Conservation (phyloP, 257 asterid species). For the Solanum neorickii region DNA sequence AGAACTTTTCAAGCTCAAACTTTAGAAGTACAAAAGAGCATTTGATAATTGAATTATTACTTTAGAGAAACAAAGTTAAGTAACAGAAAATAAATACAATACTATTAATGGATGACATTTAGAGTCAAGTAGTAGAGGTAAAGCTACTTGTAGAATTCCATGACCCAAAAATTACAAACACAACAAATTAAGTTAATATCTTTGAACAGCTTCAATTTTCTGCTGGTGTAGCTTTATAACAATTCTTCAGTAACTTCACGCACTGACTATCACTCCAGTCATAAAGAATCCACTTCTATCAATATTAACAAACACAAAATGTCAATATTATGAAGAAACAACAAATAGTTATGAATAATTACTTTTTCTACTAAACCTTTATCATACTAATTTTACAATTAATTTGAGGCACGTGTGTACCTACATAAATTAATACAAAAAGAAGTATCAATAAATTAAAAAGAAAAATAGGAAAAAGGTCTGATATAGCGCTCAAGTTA, state of each 20-base stretch:
- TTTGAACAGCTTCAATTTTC: slow-evolving; percentile 10
- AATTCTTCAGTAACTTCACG: slow-evolving; percentile 18
- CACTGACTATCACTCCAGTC: slow-evolving; percentile 33
- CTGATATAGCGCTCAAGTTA: too few species aligned
- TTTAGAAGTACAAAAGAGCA: too few species aligned
- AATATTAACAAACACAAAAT: neutral
- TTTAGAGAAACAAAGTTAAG: neutral
- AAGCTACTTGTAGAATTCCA: slow-evolving; percentile 20
- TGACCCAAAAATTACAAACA: slow-evolving; percentile 22
- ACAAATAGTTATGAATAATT: too few species aligned
- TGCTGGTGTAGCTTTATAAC: slow-evolving; percentile 15
- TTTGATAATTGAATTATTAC: too few species aligned
- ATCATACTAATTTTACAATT: too few species aligned
- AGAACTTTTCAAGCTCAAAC: too few species aligned
- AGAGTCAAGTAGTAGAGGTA: neutral
- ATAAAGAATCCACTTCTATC: slow-evolving; percentile 27
- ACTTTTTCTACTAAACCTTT: neutral
- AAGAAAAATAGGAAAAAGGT: too few species aligned
- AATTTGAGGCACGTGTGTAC: neutral
- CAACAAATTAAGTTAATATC: slow-evolving; percentile 2
- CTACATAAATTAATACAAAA: neutral
- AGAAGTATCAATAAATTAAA: too few species aligned
- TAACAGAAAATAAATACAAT: too few species aligned
- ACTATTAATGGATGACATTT: neutral
- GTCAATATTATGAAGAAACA: neutral